Evolutionary conservation across 257 asterid genomes (phyloP).

Genomic region (Agastache rugosa): DNA sequence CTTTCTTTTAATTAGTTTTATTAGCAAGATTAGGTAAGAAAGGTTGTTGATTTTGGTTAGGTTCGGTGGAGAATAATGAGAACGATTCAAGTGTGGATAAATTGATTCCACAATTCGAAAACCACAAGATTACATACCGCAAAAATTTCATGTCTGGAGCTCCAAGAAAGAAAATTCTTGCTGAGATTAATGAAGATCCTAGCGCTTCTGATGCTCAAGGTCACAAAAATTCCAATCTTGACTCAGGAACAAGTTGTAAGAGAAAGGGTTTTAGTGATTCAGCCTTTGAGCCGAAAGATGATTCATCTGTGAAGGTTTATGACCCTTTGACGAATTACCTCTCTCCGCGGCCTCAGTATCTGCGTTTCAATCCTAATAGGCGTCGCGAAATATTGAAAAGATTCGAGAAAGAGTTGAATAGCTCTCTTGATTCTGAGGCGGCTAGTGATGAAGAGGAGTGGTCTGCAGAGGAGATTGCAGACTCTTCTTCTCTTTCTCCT

Average conservation of each 20-base stretch:
- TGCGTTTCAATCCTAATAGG: constrained; percentile 71
- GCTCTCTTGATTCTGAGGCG: constrained; percentile 34
- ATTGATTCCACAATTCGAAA: constrained; percentile 44
- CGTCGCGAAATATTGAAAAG: constrained; percentile 42
- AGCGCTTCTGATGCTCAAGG: constrained; percentile 31
- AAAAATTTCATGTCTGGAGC: constrained; percentile 62
- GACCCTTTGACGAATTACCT: constrained; percentile 62
- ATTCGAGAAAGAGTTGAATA: constrained; percentile 31
- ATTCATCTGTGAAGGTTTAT: constrained; percentile 49
- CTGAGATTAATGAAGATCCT: constrained; percentile 53
- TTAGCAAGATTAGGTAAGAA: not conserved
- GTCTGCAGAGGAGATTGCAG: constrained; percentile 32
- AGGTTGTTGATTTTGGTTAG: constrained; percentile 26
- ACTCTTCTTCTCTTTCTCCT: constrained; percentile 35
- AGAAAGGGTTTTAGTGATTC: not conserved
- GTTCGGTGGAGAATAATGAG: constrained; percentile 65
- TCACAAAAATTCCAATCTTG: constrained; percentile 28
- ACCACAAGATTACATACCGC: constrained; percentile 37
- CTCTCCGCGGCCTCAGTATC: constrained; percentile 76
- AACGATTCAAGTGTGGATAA: constrained; percentile 46
- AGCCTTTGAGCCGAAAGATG: constrained; percentile 41
- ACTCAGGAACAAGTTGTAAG: constrained; percentile 17
- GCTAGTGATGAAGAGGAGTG: constrained; percentile 40
- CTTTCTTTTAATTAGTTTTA: not conserved
- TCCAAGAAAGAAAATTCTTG: constrained; percentile 60